Conservation (phyloP, 2,329 filamentous ascomycete genomes). For the Phyllachora maydis region DNA sequence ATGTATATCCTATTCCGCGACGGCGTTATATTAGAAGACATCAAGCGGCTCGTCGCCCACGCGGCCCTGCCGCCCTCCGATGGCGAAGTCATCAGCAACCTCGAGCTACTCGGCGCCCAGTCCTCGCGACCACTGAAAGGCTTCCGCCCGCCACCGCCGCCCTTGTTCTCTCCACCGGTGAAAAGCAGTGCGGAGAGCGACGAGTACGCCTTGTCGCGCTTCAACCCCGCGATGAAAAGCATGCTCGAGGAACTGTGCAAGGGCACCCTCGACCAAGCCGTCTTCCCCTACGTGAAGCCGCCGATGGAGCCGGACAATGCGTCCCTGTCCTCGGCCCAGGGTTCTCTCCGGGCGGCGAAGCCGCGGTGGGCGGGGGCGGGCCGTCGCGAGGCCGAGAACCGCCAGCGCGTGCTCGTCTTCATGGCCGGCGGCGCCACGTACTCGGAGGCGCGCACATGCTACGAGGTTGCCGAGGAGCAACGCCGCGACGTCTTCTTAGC, state of each 20-base stretch:
- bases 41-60: constrained; percentile 68
- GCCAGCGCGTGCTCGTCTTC: constrained; percentile 81
- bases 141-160: constrained; percentile 37
- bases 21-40: constrained; percentile 66
- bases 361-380: constrained; percentile 87
- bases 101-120: constrained; percentile 64
- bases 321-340: constrained; percentile 32
- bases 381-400: constrained; percentile 54
- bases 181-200: constrained; percentile 37
- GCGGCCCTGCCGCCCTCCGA: constrained; percentile 58
- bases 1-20: constrained; percentile 75
- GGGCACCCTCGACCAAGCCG: constrained; percentile 41
- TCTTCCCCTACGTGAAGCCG: constrained; percentile 56
- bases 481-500: constrained; percentile 72
- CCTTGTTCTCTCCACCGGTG: constrained; percentile 52
- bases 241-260: constrained; percentile 57
- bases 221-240: constrained; percentile 61
- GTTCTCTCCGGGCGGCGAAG: constrained; percentile 75
- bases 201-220: constrained; percentile 73
- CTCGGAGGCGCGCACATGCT: constrained; percentile 74
- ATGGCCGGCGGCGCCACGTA: constrained; percentile 92
- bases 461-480: constrained; percentile 56
- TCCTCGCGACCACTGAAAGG: constrained; percentile 57
- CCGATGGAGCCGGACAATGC: constrained; percentile 43
- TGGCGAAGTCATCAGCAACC: constrained; percentile 50